Percentiles rank a stretch among this genome's conserved stretches.
These are phyloP conservation scores for Mortierella sp. DNA, from an alignment of 371 early-diverging fungal species.

Conservation along the genomic window DNA sequence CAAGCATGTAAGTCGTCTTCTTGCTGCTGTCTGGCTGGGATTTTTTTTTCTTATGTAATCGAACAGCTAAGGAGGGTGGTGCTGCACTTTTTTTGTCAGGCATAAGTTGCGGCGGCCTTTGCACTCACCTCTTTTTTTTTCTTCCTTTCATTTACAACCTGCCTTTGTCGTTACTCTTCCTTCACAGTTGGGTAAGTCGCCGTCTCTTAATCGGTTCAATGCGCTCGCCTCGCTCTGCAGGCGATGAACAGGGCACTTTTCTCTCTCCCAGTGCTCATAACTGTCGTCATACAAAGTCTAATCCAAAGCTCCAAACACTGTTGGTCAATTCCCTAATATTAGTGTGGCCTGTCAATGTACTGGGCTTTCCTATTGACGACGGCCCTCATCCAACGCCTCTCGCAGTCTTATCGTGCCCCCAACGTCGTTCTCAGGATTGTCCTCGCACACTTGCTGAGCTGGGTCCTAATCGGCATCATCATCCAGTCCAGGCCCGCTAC, in stretches of 20 bases:
- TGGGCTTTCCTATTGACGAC: slow-evolving; percentile 53
- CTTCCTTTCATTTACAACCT: not conserved
- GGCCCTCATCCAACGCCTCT: slow-evolving; percentile 42
- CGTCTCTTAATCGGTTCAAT: not conserved
- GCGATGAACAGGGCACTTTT: not conserved
- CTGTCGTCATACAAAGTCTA: slow-evolving; percentile 13
- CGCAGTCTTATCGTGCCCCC: slow-evolving; percentile 44
- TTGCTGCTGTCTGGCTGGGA: not conserved
- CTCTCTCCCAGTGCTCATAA: not conserved
- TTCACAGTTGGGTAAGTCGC: slow-evolving; percentile 2
- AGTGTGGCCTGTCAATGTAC: slow-evolving; percentile 59
- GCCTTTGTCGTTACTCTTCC: not conserved
- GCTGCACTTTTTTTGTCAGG: not conserved
- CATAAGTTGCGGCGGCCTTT: not conserved
- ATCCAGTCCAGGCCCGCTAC: slow-evolving; percentile 36
- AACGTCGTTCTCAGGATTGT: slow-evolving; percentile 46
- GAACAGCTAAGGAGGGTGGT: not conserved
- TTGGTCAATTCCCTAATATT: slow-evolving; percentile 22
- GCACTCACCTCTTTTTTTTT: not conserved
- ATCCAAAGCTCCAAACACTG: slow-evolving; percentile 20
- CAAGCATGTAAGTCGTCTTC: slow-evolving; percentile 64
- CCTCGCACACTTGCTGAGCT: slow-evolving; percentile 43
- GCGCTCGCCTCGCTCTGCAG: not conserved
- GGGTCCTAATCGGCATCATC: slow-evolving; percentile 38
- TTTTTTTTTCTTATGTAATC: not conserved